Evolutionary conservation across 2,329 filamentous ascomycete genomes (phyloP).

Genomic region (Colletotrichum destructivum): DNA sequence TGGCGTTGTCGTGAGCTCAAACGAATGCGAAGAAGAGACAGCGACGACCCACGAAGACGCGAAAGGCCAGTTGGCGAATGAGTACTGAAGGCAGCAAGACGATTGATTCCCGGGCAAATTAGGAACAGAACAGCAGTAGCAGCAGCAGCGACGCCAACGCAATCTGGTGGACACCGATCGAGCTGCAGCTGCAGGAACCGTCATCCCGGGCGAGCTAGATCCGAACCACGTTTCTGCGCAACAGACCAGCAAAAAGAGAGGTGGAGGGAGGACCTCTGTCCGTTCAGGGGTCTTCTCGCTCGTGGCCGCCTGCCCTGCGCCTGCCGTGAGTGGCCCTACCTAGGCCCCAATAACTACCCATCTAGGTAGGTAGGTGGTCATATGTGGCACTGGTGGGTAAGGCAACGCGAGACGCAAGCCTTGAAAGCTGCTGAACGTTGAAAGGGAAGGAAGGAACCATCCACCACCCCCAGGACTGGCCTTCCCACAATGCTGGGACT

Average conservation of each 20-base stretch:
- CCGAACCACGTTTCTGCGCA: slow-evolving; percentile 2
- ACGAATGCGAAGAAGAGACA: neutral
- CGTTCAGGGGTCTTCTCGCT: too few relatives aligned
- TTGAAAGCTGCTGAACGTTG: neutral
- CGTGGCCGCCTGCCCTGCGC: too few relatives aligned
- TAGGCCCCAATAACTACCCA: neutral
- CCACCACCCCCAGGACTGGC: slow-evolving; percentile 12
- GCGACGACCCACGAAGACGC: neutral
- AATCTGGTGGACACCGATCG: slow-evolving; percentile 1
- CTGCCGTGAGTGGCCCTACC: too few relatives aligned
- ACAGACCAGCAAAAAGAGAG: neutral
- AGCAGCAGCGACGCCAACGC: neutral
- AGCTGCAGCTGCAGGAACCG: slow-evolving; percentile 12
- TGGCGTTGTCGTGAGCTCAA: neutral
- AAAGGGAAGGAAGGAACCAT: slow-evolving; percentile 5
- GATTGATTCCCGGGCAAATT: neutral
- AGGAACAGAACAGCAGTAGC: neutral
- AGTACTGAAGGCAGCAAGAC: neutral
- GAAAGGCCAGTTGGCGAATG: neutral
- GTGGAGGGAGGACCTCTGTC: neutral
- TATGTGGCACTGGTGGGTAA: too few relatives aligned
- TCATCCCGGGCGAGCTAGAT: slow-evolving; percentile 5
- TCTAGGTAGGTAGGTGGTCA: neutral
- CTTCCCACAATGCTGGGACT: slow-evolving; percentile 42
- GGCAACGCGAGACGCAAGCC: neutral